Evolutionary conservation across 2,329 filamentous ascomycete genomes (phyloP), one percentile per base, ranked within the genome.

Genomic region (Fusarium hostae): DNA sequence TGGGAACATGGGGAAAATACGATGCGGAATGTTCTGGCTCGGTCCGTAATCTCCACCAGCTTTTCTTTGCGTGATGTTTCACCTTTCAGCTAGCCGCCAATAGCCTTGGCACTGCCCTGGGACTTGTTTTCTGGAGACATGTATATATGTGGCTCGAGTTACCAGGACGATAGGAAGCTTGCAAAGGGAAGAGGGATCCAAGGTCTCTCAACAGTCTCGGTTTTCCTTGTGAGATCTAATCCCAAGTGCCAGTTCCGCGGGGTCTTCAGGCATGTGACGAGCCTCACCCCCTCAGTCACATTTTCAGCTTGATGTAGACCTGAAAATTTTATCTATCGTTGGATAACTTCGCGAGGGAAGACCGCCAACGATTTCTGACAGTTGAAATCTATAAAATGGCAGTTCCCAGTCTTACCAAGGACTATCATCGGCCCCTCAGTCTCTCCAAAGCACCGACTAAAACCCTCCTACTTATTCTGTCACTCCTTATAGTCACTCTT

Each of bases 91-190:
- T 22, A 59, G 44, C 55, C 55, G 7, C 22, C 15, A 4, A 22
- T 37, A 22, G 15, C 4, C 9, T 55, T 44, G 16, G 52, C 9
- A 30, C 9, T 20, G 1, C 24, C 15, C 8, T 2, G 11, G 15
- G 13, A 13, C 1, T 7, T n/a, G 13, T 6, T 18, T 5, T 22
- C 5, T 2, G 9, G 15, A 7, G 3, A 2, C 2, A 0, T 0
- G 2, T 30, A 7, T 16, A 28, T 22, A 24, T 24, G 15, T 35
- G 2, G 3, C 6, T 35, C 4, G 1, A 12, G 55, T 58, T 50
- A 7, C 43, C n/a, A 0, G 8, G 26, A 2, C 15, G 16, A 50
- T 7, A 20, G 5, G 2, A n/a, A 16, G 3, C 32, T 37, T 37
- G 12, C 2, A n/a, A 26, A 51, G 12, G 22, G n/a, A 35, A 37